These are phyloP conservation scores for Dryadomyces sulphureus DNA, from an alignment of 2,329 filamentous ascomycete genomes.

Conservation along the genomic window DNA sequence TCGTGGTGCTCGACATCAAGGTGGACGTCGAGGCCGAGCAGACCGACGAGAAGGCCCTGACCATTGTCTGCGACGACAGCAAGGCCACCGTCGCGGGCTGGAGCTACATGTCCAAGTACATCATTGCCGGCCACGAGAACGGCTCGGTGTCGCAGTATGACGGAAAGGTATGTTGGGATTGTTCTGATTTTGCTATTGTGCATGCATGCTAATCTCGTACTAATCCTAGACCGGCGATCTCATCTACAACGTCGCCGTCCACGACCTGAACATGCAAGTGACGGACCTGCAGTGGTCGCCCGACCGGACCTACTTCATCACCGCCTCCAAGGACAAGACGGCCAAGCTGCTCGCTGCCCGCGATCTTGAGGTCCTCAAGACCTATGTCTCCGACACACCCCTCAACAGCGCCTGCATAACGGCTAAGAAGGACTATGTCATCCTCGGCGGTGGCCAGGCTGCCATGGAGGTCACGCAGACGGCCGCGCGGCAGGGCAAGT, in stretches of 20 bases:
- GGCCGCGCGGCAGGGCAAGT: constrained; percentile 88
- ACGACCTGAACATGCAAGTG: constrained; percentile 71
- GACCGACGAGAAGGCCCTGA: constrained; percentile 65
- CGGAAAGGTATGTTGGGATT: constrained; percentile 47
- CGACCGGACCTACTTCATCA: constrained; percentile 97
- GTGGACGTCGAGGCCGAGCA: constrained; percentile 73
- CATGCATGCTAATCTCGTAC: too few species aligned
- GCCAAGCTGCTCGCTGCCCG: constrained; percentile 80
- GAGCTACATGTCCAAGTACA: constrained; percentile 89
- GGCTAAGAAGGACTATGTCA: constrained; percentile 92
- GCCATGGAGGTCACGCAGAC: constrained; percentile 98
- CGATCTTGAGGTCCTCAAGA: constrained; percentile 86
- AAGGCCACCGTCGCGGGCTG: constrained; percentile 96
- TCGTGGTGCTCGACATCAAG: constrained; percentile 82
- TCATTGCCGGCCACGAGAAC: constrained; percentile 95
- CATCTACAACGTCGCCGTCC: constrained; percentile 81
- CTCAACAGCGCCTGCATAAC: constrained; percentile 93
- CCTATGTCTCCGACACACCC: constrained; percentile 80
- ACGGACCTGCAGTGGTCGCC: constrained; percentile 90
- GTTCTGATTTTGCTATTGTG: not conserved
- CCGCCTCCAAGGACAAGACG: constrained; percentile 93
- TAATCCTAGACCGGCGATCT: constrained; percentile 70
- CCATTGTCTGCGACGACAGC: constrained; percentile 87
- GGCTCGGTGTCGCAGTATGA: constrained; percentile 86
- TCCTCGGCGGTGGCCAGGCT: constrained; percentile 93